These are phyloP conservation scores for Malassezia pachydermatis DNA, from an alignment of 1,284 basidiomycete species.

Conservation along the genomic window DNA sequence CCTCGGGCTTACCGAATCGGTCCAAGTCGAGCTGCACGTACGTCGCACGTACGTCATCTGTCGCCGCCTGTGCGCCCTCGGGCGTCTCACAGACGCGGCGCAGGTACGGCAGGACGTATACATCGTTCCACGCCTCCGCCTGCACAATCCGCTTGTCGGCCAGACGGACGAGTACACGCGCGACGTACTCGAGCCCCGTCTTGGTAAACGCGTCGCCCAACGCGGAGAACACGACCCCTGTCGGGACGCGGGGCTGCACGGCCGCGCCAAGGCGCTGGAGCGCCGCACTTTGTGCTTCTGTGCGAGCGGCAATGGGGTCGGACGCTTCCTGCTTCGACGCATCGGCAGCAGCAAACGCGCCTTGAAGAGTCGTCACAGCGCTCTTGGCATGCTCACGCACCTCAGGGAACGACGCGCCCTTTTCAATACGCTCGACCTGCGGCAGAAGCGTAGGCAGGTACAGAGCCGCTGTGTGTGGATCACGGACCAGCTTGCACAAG, in stretches of 20 bases:
- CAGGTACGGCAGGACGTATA: constrained; percentile 48
- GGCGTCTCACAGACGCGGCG: constrained; percentile 44
- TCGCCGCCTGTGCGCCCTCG: constrained; percentile 32
- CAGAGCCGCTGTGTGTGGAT: constrained; percentile 75
- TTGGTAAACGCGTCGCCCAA: constrained; percentile 36
- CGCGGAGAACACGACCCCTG: constrained; percentile 27
- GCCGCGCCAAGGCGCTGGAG: constrained; percentile 28
- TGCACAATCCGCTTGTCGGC: constrained; percentile 45
- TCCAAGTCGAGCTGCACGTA: constrained; percentile 40
- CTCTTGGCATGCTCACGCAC: constrained; percentile 51
- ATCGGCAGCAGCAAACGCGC: constrained; percentile 26
- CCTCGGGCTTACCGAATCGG: constrained; percentile 46
- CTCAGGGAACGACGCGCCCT: constrained; percentile 89
- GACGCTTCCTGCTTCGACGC: constrained; percentile 24
- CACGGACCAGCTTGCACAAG: constrained; percentile 91
- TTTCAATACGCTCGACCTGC: constrained; percentile 81
- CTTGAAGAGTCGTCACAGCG: constrained; percentile 38
- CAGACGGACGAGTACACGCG: constrained; percentile 34
- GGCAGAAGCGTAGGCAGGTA: constrained; percentile 82
- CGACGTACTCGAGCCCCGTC: constrained; percentile 35
- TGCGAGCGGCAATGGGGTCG: constrained; percentile 27
- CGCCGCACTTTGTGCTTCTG: constrained; percentile 23
- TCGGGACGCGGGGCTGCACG: constrained; percentile 28
- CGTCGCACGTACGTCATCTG: constrained; percentile 33
- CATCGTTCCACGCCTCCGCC: constrained; percentile 41